These are phyloP conservation scores for Colletotrichum lindemuthianum DNA, from an alignment of 2,329 filamentous ascomycete species.

Conservation along the genomic window DNA sequence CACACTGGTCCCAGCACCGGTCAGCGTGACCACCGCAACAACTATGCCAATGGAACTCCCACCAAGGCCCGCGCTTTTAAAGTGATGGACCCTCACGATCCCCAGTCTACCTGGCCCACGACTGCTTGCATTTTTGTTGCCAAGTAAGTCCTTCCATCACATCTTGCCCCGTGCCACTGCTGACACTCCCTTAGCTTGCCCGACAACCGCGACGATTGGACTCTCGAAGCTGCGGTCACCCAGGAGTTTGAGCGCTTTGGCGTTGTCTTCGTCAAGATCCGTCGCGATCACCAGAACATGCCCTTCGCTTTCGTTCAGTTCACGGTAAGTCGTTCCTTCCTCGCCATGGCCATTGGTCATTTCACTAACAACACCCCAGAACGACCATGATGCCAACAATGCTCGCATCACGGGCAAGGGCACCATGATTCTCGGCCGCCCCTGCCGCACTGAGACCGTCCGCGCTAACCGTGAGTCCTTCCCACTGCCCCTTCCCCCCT, in stretches of 20 bases:
- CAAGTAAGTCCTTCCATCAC: conserved; percentile 60
- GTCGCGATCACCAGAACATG: conserved; percentile 66
- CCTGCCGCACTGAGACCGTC: conserved; percentile 68
- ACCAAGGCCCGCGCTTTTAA: conserved; percentile 18
- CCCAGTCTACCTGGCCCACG: conserved; percentile 63
- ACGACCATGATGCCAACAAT: conserved; percentile 56
- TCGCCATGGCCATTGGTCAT: background rate
- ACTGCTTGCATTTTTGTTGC: conserved; percentile 72
- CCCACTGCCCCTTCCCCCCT: background rate
- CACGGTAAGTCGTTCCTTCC: conserved; percentile 56
- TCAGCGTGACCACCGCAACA: background rate
- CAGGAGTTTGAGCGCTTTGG: conserved; percentile 64
- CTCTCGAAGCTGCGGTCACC: conserved; percentile 63
- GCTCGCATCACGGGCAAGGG: conserved; percentile 61
- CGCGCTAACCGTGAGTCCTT: conserved; percentile 64
- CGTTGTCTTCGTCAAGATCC: conserved; percentile 70
- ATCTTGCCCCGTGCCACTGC: background rate
- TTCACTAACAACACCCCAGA: conserved; percentile 50
- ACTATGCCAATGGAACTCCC: conserved; percentile 22
- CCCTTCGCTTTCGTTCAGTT: conserved; percentile 73
- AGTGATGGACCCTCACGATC: conserved; percentile 48
- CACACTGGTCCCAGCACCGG: conserved; percentile 4
- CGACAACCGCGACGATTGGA: conserved; percentile 58
- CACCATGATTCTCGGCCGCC: conserved; percentile 62
- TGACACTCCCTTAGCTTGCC: conserved; percentile 56